Conservation (phyloP, 2,329 filamentous ascomycete genomes). For the Amesomyces nigricolor region DNA sequence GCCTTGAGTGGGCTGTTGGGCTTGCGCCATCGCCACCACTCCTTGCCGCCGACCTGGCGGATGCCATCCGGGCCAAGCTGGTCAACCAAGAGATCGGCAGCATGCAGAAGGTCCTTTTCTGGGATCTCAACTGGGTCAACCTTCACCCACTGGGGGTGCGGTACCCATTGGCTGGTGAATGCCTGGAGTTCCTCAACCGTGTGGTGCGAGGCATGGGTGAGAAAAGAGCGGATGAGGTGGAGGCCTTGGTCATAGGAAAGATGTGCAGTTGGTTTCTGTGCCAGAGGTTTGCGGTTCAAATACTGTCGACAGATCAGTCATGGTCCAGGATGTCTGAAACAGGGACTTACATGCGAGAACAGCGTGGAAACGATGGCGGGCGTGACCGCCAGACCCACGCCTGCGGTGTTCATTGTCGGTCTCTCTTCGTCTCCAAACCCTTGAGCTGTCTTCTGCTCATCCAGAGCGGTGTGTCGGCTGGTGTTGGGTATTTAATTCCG, state of each 20-base stretch:
- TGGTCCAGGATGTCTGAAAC: neutral
- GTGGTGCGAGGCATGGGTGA: conserved; percentile 78
- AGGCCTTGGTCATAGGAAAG: conserved; percentile 93
- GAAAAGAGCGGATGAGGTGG: conserved; percentile 78
- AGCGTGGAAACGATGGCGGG: conserved; percentile 84
- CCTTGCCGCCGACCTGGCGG: conserved; percentile 68
- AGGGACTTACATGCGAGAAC: conserved; percentile 67
- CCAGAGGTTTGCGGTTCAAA: conserved; percentile 68
- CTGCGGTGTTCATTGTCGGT: conserved; percentile 63
- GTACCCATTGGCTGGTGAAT: conserved; percentile 89
- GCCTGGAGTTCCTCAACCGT: conserved; percentile 89
- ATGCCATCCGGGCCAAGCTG: conserved; percentile 77
- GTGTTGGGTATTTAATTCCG: conserved; percentile 5
- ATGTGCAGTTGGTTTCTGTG: conserved; percentile 78
- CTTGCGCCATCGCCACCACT: conserved; percentile 87
- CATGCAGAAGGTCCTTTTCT: conserved; percentile 54
- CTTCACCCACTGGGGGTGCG: conserved; percentile 81
- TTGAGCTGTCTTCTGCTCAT: neutral
- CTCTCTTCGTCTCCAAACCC: neutral
- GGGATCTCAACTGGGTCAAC: conserved; percentile 65
- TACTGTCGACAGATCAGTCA: conserved; percentile 49
- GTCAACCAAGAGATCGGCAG: conserved; percentile 61
- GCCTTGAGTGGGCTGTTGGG: conserved; percentile 62
- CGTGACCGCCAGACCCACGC: conserved; percentile 76
- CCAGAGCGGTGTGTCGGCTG: neutral